These are phyloP conservation scores for Suillus plorans DNA, from an alignment of 768 basidiomycete genomes.

Conservation along the genomic window DNA sequence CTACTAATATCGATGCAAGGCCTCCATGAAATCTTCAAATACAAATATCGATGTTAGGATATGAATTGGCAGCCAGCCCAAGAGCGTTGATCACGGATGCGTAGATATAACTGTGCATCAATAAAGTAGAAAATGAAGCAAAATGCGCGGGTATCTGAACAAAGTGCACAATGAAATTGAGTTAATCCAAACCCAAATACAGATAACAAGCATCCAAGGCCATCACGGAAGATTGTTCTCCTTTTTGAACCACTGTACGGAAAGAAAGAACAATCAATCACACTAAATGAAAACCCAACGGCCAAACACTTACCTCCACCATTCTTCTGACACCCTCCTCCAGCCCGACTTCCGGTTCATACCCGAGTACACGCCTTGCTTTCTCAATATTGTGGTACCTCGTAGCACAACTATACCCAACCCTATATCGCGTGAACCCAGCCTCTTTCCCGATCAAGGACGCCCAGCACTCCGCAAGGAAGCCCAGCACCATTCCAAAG, in stretches of 20 bases:
- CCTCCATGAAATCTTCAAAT: not conserved
- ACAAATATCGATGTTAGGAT: not conserved
- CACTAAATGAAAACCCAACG: not conserved
- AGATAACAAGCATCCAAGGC: not conserved
- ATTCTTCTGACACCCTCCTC: constrained; percentile 84
- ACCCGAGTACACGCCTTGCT: constrained; percentile 86
- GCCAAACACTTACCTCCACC: constrained; percentile 58
- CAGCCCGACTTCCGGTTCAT: constrained; percentile 87
- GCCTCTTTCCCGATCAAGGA: constrained; percentile 77
- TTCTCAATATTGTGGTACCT: constrained; percentile 96
- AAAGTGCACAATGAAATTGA: not conserved
- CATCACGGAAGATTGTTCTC: constrained; percentile 27
- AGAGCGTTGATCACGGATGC: not conserved
- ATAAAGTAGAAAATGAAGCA: constrained; percentile 1
- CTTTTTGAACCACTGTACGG: constrained; percentile 29
- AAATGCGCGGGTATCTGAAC: not conserved
- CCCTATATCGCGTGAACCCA: constrained; percentile 83
- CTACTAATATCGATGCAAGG: not conserved
- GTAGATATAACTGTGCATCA: not conserved
- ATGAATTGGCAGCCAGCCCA: not conserved
- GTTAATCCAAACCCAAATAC: not conserved
- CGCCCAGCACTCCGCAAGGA: constrained; percentile 69
- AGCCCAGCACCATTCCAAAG: constrained; percentile 72
- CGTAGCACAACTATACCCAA: constrained; percentile 73
- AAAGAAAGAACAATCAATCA: not conserved